Evolutionary conservation across 139 green algal species (phyloP), one percentile per base, ranked within the genome.

Genomic region (Zygnema cylindricum): DNA sequence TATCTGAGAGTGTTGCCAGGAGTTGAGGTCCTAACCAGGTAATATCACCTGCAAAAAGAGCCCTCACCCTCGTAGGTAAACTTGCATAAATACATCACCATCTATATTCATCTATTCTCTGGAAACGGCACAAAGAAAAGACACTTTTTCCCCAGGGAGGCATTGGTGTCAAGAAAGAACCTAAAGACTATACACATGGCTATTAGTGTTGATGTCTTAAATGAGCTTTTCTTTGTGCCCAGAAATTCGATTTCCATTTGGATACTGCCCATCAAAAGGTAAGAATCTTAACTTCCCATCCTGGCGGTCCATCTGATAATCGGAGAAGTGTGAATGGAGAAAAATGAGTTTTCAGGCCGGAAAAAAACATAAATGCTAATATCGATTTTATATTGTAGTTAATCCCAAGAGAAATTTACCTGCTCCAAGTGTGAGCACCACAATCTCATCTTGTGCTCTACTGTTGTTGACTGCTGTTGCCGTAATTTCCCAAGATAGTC

Each of bases 381-480:
- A n/a, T n/a, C n/a, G n/a, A n/a, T n/a, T n/a, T n/a, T n/a, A n/a
- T n/a, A n/a, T n/a, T n/a, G n/a, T n/a, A 63, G 49, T 63, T 63
- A 25, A 25, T 63, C 7, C 49, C 49, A 63, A 63, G n/a, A n/a
- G n/a, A n/a, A n/a, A n/a, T 73, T 73, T 22, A 84, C 77, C 77
- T 84, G 77, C 77, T 25, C 77, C 77, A 39, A 84, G 77, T 39
- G 55, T 84, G 33, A 84, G 33, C 41, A 84, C 32, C 16, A 84
- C 77, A 84, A 38, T 84, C 32, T 84, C 40, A 2, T 54, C 77
- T 21, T 33, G 16, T 54, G 75, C 3, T 23, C 3, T 2, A 35
- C 49, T 32, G 21, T 21, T 23, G 23, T 81, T 43, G 23, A 33
- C 43, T 21, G 21, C 21, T 22, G 49, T 32, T 21, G 77, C 77